Conservation (phyloP, 1,139 yeast genomes). For the Eremothecium sinecaudum region DNA sequence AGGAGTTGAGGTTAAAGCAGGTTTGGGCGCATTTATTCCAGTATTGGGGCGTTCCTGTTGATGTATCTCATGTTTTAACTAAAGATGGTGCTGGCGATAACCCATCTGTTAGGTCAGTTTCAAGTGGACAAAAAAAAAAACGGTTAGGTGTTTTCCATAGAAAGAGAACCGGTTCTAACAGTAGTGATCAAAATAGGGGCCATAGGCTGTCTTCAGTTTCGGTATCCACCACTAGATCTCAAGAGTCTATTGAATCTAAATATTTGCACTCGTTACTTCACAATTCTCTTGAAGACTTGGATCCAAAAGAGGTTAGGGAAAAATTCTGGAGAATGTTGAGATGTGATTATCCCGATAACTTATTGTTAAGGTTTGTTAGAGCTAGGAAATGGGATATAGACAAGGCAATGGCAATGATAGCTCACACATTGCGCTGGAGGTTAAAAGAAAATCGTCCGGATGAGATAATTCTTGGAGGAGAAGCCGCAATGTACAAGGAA, state of each 20-base stretch:
- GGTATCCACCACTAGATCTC: conserved; percentile 22
- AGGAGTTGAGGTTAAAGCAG: conserved; percentile 63
- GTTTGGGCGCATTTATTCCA: conserved; percentile 61
- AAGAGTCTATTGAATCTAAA: conserved; percentile 23
- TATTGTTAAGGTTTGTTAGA: conserved; percentile 54
- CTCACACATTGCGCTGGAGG: conserved; percentile 65
- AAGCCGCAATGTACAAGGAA: conserved; percentile 34
- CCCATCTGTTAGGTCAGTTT: conserved; percentile 4
- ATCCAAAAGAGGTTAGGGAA: conserved; percentile 37
- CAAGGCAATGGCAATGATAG: conserved; percentile 55
- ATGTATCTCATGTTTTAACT: conserved; percentile 28
- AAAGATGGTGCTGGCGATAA: conserved; percentile 16
- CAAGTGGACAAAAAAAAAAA: conserved; percentile 21
- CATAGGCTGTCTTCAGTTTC: conserved; percentile 10
- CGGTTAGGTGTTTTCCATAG: conserved; percentile 7
- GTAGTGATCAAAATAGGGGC: conserved; percentile 6
- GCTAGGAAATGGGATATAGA: conserved; percentile 69
- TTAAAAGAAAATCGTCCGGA: conserved; percentile 48
- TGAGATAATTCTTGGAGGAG: conserved; percentile 51
- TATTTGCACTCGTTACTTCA: conserved; percentile 29
- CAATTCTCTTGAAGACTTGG: conserved; percentile 33
- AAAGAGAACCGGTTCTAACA: conserved; percentile 19
- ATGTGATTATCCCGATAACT: conserved; percentile 63
- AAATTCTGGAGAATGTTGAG: conserved; percentile 51
- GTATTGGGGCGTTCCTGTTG: conserved; percentile 50